Evolutionary conservation across 2,329 filamentous ascomycete genomes (phyloP), one percentile per base, ranked within the genome.

Genomic region (Ramularia endophylla): DNA sequence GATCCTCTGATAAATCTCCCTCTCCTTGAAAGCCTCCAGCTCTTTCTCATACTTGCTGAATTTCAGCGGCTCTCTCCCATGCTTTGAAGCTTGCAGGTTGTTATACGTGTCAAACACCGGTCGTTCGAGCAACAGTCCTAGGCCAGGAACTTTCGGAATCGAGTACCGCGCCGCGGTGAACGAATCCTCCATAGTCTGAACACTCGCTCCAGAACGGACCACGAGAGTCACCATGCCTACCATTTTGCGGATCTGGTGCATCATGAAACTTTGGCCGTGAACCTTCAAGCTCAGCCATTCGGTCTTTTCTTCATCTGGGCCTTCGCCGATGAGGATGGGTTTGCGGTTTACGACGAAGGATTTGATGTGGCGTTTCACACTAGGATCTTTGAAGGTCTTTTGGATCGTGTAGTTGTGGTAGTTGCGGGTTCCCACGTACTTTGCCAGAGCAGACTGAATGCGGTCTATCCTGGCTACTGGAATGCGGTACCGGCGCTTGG

Each of bases 181-280:
- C 46, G 81, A 86, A 46, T 94, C 77, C 1, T 68, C 63, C 53
- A 98, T 85, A 19, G 85, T 78, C 3, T 81, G 71, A 3, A 85
- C 73, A 17, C 56, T 47, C n/a, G 82, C 82, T 37, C 87, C 92
- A 62, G 85, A 94, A 27, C 92, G 82, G 5, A 94, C 83, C 5
- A 90, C 72, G 46, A 98, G 73, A 25, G 87, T 80, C 7, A 81
- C 87, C 83, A 98, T 88, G 42, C 86, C 87, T 12, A 98, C 87
- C 92, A 98, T 97, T 68, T 97, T 98, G 58, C 92, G 83, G 65
- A 98, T 98, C 69, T 98, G 92, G 66, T 98, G 92, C 92, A 98
- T 98, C 92, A 98, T 98, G 74, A 98, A 98, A 59, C 84, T 90
- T 66, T 98, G 92, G 0, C 92, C 92, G 65, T 98, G 92, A 17